phyloP scores from a whole-genome alignment of 2,329 filamentous ascomycete species.

The Phoma sp. region DNA sequence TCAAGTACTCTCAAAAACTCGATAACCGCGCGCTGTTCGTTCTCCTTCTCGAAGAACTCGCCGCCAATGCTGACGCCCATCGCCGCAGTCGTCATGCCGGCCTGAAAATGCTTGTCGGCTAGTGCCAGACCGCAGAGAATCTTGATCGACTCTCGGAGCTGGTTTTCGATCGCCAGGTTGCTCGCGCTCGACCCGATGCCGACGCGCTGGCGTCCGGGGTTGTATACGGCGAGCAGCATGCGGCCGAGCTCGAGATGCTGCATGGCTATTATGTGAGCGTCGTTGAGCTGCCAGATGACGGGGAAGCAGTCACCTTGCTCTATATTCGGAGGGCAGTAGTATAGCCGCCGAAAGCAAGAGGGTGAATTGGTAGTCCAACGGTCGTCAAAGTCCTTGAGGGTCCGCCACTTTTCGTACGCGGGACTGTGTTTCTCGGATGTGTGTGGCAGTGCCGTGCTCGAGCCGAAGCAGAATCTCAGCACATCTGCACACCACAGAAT shows the following conservation, averaged over 20 bases:
- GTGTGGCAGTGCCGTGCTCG: neutral
- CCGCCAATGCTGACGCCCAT: neutral
- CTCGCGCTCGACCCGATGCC: neutral
- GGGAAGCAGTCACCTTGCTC: neutral
- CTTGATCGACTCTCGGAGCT: neutral
- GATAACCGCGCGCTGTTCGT: neutral
- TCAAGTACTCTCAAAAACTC: neutral
- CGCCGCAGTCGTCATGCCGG: neutral
- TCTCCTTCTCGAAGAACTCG: neutral
- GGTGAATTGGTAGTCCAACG: neutral
- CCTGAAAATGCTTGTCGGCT: neutral
- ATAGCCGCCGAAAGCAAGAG: neutral
- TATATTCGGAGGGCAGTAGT: neutral
- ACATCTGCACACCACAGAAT: conserved; percentile 4
- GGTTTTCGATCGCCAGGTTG: neutral
- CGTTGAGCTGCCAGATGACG: neutral
- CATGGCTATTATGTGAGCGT: neutral
- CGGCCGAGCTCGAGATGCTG: conserved; percentile 2
- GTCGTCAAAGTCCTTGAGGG: neutral
- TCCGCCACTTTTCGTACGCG: neutral
- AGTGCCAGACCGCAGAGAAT: neutral
- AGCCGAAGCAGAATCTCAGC: neutral
- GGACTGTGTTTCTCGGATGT: neutral
- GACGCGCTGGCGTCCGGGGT: neutral
- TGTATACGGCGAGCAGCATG: conserved; percentile 1